These are phyloP conservation scores for Cynara cardunculus DNA, from an alignment of 129 eudicot genomes.

Conservation along the genomic window DNA sequence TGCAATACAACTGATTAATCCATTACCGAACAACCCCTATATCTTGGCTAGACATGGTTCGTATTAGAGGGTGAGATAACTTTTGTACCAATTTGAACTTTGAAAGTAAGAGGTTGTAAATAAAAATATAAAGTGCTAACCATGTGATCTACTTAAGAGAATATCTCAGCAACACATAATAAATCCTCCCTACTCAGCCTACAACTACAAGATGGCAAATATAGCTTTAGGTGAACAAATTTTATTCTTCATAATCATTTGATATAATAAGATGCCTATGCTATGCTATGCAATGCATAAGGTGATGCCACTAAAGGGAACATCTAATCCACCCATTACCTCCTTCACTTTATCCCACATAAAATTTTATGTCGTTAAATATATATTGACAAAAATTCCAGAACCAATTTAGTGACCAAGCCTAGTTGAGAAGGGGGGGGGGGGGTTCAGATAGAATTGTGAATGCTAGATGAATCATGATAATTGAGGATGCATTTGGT, in stretches of 20 bases:
- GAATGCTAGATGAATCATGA: background rate
- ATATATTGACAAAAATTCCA: too few species aligned
- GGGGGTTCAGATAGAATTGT: too few species aligned
- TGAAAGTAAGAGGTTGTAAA: background rate
- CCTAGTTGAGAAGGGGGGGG: too few species aligned
- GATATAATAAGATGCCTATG: slow-evolving; percentile 10
- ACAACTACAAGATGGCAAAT: slow-evolving; percentile 15
- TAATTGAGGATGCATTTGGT: too few species aligned
- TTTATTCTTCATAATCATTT: slow-evolving; percentile 12
- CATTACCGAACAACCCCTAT: background rate
- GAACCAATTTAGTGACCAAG: too few species aligned
- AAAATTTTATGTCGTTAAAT: background rate
- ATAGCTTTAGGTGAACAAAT: slow-evolving; percentile 17
- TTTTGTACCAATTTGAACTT: background rate
- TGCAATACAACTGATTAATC: background rate
- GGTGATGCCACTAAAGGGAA: slow-evolving; percentile 24
- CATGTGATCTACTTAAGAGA: slow-evolving; percentile 1
- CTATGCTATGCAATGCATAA: slow-evolving; percentile 11
- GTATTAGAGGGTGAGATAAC: background rate
- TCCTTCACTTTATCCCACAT: slow-evolving; percentile 17
- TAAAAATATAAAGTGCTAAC: slow-evolving; percentile 14
- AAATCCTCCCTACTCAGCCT: slow-evolving; percentile 14
- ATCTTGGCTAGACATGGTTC: background rate
- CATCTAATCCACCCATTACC: slow-evolving; percentile 20
- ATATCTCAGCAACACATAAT: background rate